Conservation (phyloP, 257 asterid genomes). For the Thymus mandschuricus region DNA sequence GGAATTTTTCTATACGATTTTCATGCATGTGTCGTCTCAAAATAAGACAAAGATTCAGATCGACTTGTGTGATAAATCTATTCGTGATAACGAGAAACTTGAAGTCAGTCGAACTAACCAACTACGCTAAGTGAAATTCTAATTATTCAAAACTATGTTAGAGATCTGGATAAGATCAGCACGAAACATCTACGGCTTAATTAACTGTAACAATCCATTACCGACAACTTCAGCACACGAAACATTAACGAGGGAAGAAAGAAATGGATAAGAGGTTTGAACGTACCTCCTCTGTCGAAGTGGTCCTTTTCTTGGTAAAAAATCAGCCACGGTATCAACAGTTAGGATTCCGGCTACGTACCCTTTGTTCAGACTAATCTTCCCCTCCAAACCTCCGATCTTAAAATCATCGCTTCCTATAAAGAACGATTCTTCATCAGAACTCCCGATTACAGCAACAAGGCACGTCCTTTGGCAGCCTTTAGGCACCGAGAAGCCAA, state of each 20-base stretch:
- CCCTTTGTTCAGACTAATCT: conserved; percentile 67
- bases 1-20: too few relatives aligned
- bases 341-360: conserved; percentile 85
- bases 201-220: neutral
- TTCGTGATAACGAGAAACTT: neutral
- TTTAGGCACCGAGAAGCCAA: conserved; percentile 82
- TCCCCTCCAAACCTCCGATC: conserved; percentile 66
- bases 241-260: neutral
- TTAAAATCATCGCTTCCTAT: conserved; percentile 65
- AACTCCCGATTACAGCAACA: conserved; percentile 74
- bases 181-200: too few relatives aligned
- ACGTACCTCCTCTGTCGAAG: conserved; percentile 77
- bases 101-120: neutral
- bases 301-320: conserved; percentile 90
- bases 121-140: neutral
- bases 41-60: neutral
- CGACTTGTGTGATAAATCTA: neutral
- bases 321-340: conserved; percentile 86
- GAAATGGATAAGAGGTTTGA: neutral
- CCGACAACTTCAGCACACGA: neutral
- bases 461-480: conserved; percentile 87
- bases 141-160: neutral
- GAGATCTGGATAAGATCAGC: neutral
- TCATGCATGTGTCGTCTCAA: neutral
- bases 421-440: conserved; percentile 53